Evolutionary conservation across 495 filamentous ascomycete genomes (phyloP).

Genomic region (Achaetomiella virescens): DNA sequence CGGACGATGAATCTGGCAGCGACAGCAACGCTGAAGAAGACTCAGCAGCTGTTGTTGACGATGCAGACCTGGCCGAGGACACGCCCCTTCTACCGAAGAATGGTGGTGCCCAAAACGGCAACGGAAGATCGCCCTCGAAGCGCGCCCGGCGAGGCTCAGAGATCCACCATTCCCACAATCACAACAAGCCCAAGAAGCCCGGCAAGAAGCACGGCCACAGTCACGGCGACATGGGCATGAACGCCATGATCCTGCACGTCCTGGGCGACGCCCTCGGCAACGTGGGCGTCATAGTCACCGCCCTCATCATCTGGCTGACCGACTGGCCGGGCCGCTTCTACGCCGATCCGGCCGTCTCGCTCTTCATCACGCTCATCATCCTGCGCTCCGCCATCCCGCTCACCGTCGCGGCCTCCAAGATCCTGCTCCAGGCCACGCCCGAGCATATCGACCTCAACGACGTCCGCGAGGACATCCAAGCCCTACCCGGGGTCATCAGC

Average conservation of each 20-base stretch:
- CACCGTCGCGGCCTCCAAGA: constrained; percentile 86
- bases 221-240: constrained; percentile 93
- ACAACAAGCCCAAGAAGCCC: constrained; percentile 65
- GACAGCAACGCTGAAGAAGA: constrained; percentile 49
- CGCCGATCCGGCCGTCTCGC: constrained; percentile 84
- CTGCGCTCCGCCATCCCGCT: constrained; percentile 85
- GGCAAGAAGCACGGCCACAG: constrained; percentile 63
- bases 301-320: constrained; percentile 87
- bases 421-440: constrained; percentile 88
- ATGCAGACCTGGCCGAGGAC: constrained; percentile 33
- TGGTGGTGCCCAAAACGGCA: constrained; percentile 1
- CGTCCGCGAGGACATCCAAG: constrained; percentile 84
- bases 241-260: constrained; percentile 92
- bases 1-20: constrained; percentile 44
- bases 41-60: constrained; percentile 28
- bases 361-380: constrained; percentile 96
- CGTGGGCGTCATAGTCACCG: constrained; percentile 90
- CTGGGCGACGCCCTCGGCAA: constrained; percentile 96
- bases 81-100: constrained; percentile 38
- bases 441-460: constrained; percentile 79
- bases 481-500: constrained; percentile 73
- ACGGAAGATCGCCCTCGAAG: constrained; percentile 23
- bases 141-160: constrained; percentile 35
- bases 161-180: constrained; percentile 64
- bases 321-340: constrained; percentile 58